Base-by-base conservation (phyloP, 2,329 filamentous ascomycete genomes). In the Epichloe typhina region DNA sequence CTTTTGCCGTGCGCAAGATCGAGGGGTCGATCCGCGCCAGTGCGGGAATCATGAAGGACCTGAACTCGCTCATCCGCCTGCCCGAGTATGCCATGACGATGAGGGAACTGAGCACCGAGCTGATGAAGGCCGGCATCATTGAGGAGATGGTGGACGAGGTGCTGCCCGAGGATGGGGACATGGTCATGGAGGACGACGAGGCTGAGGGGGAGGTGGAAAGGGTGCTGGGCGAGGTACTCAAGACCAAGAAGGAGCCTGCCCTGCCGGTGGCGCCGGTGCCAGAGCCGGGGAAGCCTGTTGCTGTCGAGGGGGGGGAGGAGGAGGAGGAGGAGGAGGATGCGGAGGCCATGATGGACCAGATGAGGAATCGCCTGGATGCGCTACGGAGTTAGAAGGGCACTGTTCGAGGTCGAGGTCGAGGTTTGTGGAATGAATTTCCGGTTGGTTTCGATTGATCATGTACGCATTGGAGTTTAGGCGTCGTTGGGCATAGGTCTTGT, bases 141-240 rank as follows among this genome's bases (percentile, higher is more conserved):
- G 91, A 97, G 73, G 93, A 98, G 72, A 96, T 97, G 86, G 82
- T 95, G 4, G 86, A 84, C 46, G 91, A 97, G 64, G 82, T 77
- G 42, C 71, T 97, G 57, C 88, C 89, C n/a, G 78, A 83, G 56
- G 83, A 89, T 52, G 69, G 83, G 48, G 72, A 88, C 58, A 73
- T 80, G 49, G 79, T 87, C 52, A 81, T 86, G 53, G 87, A 88
- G 54, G 87, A 90, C 59, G 86, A 83, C 5, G 84, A 88, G 66
- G 82, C 77, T 2, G 83, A 86, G 63, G 72, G 71, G 19, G 91
- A 97, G 73, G 88, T 97, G 9, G 90, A 97, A 62, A 94, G 91
- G 75, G 84, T 97, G 12, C 73, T 98, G 26, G 84, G 87, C 3
- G 93, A 97, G 72, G 84, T 98, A 42, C 72, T 98, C 55, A 89